Conservation (phyloP, 306 rosid genomes). For the Rubus parviflorus region DNA sequence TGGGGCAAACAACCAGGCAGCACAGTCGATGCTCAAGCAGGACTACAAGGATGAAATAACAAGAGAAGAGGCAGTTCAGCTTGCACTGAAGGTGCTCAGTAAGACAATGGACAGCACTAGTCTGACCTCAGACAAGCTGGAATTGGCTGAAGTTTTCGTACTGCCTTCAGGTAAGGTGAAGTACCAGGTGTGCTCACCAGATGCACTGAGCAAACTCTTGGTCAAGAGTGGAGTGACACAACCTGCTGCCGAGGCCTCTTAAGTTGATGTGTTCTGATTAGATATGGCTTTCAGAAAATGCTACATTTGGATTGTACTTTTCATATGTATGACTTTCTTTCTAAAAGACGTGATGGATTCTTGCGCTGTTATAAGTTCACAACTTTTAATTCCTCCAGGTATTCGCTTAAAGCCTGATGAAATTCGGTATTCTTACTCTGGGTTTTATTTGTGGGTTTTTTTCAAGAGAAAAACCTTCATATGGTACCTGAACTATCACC, state of each 20-base stretch:
- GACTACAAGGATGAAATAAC: slow-evolving; percentile 48
- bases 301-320: slow-evolving; percentile 17
- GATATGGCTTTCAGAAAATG: not conserved
- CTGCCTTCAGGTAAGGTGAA: slow-evolving; percentile 42
- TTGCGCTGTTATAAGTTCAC: not conserved
- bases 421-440: slow-evolving; percentile 9
- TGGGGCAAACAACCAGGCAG: slow-evolving; percentile 49
- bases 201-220: slow-evolving; percentile 34
- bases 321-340: slow-evolving; percentile 11
- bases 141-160: slow-evolving; percentile 41
- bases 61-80: slow-evolving; percentile 46
- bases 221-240: slow-evolving; percentile 42
- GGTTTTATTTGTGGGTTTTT: not conserved
- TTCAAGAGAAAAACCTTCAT: too few species aligned
- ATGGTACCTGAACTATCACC: too few species aligned
- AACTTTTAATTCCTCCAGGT: not conserved
- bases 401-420: slow-evolving; percentile 7
- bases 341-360: not conserved
- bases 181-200: slow-evolving; percentile 39
- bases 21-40: slow-evolving; percentile 49
- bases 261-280: not conserved
- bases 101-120: slow-evolving; percentile 52
- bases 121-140: slow-evolving; percentile 42
- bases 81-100: slow-evolving; percentile 45
- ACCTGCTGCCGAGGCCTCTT: slow-evolving; percentile 42